A percentile compares a stretch with the other conserved stretches of the same genome.
phyloP scores from a whole-genome alignment of 192 early-diverging fungal genomes.

The Mortierella claussenii region DNA sequence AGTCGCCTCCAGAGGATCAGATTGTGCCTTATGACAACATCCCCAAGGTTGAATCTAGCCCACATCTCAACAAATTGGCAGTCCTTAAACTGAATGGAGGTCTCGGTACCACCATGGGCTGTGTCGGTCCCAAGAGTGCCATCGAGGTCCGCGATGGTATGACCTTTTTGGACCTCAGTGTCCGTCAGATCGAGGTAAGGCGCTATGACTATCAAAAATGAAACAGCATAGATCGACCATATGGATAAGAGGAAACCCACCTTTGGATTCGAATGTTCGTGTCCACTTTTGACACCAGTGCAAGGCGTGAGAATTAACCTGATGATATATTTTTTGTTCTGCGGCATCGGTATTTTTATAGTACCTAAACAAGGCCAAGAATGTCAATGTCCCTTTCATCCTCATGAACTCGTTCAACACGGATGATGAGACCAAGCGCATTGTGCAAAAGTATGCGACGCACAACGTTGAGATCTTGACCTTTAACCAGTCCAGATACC shows the following conservation, averaged over 20 bases:
- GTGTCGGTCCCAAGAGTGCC: constrained; percentile 96
- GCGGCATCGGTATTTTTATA: constrained; percentile 21
- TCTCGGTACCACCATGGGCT: constrained; percentile 99
- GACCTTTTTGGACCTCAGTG: constrained; percentile 98
- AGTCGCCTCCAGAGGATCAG: constrained; percentile 90
- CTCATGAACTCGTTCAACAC: constrained; percentile 99
- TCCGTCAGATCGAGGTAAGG: constrained; percentile 97
- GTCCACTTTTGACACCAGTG: no score
- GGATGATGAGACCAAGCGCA: constrained; percentile 95
- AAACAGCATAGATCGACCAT: neutral
- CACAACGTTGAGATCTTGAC: constrained; percentile 95
- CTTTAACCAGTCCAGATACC: constrained; percentile 97
- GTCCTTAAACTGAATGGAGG: constrained; percentile 99
- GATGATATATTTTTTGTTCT: neutral
- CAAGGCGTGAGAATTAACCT: no score
- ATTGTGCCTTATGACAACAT: constrained; percentile 86
- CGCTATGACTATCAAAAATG: neutral
- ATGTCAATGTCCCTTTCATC: constrained; percentile 95
- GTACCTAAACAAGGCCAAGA: constrained; percentile 91
- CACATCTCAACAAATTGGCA: constrained; percentile 88
- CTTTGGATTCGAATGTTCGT: neutral
- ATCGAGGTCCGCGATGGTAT: constrained; percentile 98
- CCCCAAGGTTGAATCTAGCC: constrained; percentile 57
- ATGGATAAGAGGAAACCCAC: neutral
- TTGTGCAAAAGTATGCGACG: constrained; percentile 97